Conservation (phyloP, 345 rosid genomes). For the Eucalyptus pauciflora region DNA sequence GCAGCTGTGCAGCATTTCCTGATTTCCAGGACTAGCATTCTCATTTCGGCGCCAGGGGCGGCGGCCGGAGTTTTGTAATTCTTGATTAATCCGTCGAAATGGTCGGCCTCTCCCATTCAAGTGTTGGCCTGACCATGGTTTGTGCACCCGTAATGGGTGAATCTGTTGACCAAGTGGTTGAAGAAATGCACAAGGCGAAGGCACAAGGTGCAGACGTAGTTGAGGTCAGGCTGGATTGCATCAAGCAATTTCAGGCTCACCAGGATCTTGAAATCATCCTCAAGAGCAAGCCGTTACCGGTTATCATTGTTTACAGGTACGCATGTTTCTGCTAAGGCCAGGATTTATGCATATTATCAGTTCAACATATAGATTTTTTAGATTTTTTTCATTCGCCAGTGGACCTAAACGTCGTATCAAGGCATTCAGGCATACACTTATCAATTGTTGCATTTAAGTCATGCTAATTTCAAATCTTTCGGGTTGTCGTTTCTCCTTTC, state of each 20-base stretch:
- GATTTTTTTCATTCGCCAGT: too few relatives aligned
- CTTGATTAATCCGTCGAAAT: neutral
- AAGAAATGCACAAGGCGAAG: constrained; percentile 12
- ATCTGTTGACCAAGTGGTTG: neutral
- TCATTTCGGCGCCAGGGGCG: neutral
- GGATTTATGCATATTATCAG: neutral
- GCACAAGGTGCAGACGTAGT: constrained; percentile 38
- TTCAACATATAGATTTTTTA: neutral
- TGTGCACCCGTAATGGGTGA: constrained; percentile 1
- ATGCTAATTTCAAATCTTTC: neutral
- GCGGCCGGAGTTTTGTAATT: neutral
- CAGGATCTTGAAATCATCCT: constrained; percentile 34
- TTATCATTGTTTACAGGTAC: constrained; percentile 31
- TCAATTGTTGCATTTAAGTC: neutral
- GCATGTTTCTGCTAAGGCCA: neutral
- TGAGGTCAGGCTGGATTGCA: constrained; percentile 39
- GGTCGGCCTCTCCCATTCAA: neutral
- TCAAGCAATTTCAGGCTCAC: constrained; percentile 21
- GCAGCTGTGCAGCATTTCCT: neutral
- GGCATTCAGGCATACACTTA: neutral
- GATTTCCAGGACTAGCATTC: neutral
- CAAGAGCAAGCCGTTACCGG: constrained; percentile 29
- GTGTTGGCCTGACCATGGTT: neutral
- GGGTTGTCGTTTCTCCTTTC: neutral
- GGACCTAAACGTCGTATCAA: neutral